Evolutionary conservation across 306 rosid species (phyloP), one percentile per base, ranked within the genome.

Genomic region (Parietaria judaica): DNA sequence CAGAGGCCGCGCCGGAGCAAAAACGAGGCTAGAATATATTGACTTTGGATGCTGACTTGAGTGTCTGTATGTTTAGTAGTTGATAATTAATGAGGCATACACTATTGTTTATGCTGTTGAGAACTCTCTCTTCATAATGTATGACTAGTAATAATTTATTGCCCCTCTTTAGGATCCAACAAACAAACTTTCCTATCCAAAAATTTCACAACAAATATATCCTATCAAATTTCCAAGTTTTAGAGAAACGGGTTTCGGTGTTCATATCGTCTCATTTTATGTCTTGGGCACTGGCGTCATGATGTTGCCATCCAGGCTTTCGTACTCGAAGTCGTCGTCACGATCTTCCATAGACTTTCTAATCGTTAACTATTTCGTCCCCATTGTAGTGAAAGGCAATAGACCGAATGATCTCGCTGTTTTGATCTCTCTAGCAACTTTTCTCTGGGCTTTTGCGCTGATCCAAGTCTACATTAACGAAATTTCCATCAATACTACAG

Each of bases 391-490:
- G 75, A 91, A 91, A 67, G 98, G 98, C 84, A 91, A 76, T 61
- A 91, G 67, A 71, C 98, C 98, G 34, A 91, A 81, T 54, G 98
- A 96, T 72, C 98, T 72, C 8, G 98, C 95, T 43, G 89, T 88
- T 79, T 91, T 88, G 60, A 91, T 82, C 84, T 91, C 92, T 70
- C 95, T 80, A 0, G 89, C 97, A 15, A 91, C 76, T 76, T 80
- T 91, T 77, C 98, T 78, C 73, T 91, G 98, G 52, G 96, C 89
- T 79, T 91, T 88, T 60, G 98, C 98, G 47, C 96, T 91, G 15
- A 91, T 91, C 66, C 85, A 68, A 52, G 92, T 85, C 98, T 91
- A 23, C 31, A 66, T 23, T 23, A 0, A 23, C 31, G 31, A 23
- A 23, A 23, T 23, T 23, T 1, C 31, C 74, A 72, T 36, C 13